Evolutionary conservation across 768 basidiomycete species (phyloP).

Genomic region (Lactarius quietus): DNA sequence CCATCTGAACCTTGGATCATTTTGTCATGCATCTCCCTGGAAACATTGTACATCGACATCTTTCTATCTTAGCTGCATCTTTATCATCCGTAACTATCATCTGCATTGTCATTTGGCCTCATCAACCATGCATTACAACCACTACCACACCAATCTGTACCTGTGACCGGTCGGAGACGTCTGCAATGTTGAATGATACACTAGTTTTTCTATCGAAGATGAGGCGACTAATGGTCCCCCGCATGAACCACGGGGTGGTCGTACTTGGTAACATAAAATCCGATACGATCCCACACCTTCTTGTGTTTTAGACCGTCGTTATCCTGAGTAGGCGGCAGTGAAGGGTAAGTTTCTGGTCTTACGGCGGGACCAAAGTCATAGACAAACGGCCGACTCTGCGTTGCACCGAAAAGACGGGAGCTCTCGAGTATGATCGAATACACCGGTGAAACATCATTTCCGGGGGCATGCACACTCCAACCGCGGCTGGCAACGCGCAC

Average conservation of each 20-base stretch:
- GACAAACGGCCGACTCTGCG: slow-evolving; percentile 72
- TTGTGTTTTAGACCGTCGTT: slow-evolving; percentile 37
- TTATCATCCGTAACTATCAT: slow-evolving; percentile 25
- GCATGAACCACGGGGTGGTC: slow-evolving; percentile 29
- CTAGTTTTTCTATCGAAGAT: slow-evolving; percentile 3
- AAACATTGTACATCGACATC: slow-evolving; percentile 23
- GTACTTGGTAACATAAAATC: slow-evolving; percentile 52
- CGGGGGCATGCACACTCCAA: slow-evolving; percentile 79
- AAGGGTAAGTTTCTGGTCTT: slow-evolving; percentile 51
- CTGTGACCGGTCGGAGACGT: slow-evolving; percentile 12
- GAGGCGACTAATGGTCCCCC: slow-evolving; percentile 13
- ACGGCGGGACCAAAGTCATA: slow-evolving; percentile 75
- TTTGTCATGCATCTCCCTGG: slow-evolving; percentile 23
- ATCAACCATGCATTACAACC: slow-evolving; percentile 18
- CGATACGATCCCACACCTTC: slow-evolving; percentile 37
- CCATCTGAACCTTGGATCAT: slow-evolving; percentile 20
- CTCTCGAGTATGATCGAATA: slow-evolving; percentile 73
- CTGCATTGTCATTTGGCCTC: slow-evolving; percentile 18
- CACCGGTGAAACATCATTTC: slow-evolving; percentile 75
- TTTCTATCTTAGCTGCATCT: slow-evolving; percentile 23
- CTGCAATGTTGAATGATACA: slow-evolving; percentile 16
- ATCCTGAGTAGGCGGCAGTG: slow-evolving; percentile 24
- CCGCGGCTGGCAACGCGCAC: slow-evolving; percentile 57
- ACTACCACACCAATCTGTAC: slow-evolving; percentile 16
- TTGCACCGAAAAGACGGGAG: slow-evolving; percentile 74